Evolutionary conservation across 2,329 filamentous ascomycete genomes (phyloP).

Genomic region (Emmonsia crescens): DNA sequence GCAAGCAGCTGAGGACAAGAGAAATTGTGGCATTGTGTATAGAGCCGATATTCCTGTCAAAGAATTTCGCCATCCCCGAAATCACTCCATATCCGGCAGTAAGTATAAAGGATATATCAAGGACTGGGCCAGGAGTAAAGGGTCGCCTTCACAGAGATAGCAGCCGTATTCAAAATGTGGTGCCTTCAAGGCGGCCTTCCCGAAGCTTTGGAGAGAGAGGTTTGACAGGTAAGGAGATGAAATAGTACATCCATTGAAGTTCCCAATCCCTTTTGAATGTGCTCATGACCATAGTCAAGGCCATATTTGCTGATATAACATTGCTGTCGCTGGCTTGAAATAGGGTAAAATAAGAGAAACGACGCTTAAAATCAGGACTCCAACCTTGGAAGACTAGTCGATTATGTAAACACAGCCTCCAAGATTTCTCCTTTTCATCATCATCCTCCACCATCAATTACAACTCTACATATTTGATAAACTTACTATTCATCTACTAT

Average conservation of each 20-base stretch:
- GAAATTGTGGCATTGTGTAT: neutral
- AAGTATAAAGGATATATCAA: neutral
- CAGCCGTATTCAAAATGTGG: no score
- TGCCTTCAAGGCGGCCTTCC: neutral
- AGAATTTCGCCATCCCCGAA: neutral
- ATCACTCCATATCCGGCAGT: neutral
- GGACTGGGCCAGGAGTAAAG: neutral
- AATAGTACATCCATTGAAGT: neutral
- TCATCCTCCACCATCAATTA: neutral
- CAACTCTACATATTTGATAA: no score
- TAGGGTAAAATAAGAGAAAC: neutral
- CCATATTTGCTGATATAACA: neutral
- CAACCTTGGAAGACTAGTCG: no score
- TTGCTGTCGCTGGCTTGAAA: neutral
- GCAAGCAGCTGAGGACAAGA: conserved; percentile 1
- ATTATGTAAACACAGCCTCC: neutral
- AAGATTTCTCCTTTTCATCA: no score
- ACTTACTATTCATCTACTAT: no score
- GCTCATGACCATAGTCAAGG: neutral
- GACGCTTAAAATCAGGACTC: no score
- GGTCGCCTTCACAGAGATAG: no score
- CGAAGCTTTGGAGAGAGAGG: neutral
- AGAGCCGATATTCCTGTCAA: neutral
- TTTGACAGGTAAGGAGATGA: neutral
- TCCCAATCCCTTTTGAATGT: neutral